phyloP scores from a whole-genome alignment of 495 filamentous ascomycete genomes.

The Friedmanniomyces endolithicus region DNA sequence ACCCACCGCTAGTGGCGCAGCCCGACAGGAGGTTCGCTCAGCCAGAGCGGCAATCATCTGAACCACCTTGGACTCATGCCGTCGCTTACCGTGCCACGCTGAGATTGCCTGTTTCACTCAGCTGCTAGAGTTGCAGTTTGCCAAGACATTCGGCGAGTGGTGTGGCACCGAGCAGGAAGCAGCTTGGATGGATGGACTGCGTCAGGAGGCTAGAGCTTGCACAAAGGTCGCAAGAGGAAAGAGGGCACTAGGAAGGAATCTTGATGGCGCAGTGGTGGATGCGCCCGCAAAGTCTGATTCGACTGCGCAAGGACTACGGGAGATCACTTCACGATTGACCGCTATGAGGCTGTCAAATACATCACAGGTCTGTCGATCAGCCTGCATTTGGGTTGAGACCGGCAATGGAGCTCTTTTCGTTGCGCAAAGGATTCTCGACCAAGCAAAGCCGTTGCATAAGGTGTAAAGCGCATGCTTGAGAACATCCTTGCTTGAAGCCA shows the following conservation, averaged over 20 bases:
- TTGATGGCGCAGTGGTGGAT: too few species aligned
- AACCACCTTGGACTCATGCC: too few species aligned
- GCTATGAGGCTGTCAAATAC: background rate
- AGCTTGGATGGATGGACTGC: background rate
- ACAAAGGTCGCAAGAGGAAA: background rate
- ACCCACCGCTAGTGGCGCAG: constrained; percentile 1
- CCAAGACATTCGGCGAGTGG: background rate
- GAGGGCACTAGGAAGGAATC: too few species aligned
- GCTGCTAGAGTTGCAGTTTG: background rate
- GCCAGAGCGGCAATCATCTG: too few species aligned
- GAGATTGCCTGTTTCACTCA: background rate
- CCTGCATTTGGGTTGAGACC: too few species aligned
- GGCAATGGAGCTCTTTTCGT: too few species aligned
- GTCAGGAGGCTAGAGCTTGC: background rate
- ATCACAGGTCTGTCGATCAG: too few species aligned
- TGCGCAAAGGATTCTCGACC: too few species aligned
- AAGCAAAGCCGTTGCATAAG: too few species aligned
- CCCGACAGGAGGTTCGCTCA: constrained; percentile 13
- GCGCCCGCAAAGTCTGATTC: background rate
- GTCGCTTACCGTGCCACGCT: too few species aligned
- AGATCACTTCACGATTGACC: background rate
- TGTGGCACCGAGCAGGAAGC: background rate
- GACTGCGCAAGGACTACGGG: background rate
- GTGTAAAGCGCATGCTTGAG: too few species aligned
- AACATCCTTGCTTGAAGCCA: too few species aligned